Evolutionary conservation across 257 asterid species (phyloP).

Genomic region (Forsythia viridissima): DNA sequence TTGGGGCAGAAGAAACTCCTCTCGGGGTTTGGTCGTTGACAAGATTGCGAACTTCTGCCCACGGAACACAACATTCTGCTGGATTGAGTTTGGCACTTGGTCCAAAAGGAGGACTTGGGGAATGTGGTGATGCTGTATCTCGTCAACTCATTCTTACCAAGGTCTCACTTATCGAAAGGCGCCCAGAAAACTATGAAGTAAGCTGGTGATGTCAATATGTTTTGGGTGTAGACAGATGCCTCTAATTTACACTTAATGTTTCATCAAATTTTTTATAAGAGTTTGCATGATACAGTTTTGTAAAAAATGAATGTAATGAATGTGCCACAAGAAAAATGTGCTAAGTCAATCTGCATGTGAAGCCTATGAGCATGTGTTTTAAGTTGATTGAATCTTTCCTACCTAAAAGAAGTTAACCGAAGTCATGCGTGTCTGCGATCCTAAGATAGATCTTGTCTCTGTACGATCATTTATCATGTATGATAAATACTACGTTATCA

Average conservation of each 20-base stretch:
- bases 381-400: neutral
- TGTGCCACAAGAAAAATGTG: conserved; percentile 16
- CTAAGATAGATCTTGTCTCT: conserved; percentile 1
- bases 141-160: conserved; percentile 95
- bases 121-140: conserved; percentile 89
- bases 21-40: conserved; percentile 93
- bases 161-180: conserved; percentile 90
- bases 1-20: conserved; percentile 98
- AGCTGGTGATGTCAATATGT: conserved; percentile 34
- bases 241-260: neutral
- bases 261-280: conserved; percentile 12
- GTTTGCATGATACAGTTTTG: conserved; percentile 13
- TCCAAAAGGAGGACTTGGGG: conserved; percentile 98
- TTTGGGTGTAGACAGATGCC: conserved; percentile 18
- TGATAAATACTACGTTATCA: neutral
- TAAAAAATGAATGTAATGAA: conserved; percentile 5
- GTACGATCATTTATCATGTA: conserved; percentile 9
- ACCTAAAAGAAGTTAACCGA: neutral
- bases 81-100: conserved; percentile 84
- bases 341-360: neutral
- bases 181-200: conserved; percentile 98
- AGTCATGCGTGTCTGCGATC: conserved; percentile 16
- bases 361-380: conserved; percentile 6
- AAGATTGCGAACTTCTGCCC: conserved; percentile 94
- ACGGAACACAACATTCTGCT: conserved; percentile 75